Evolutionary conservation across 305 asterid genomes (phyloP), one percentile per base, ranked within the genome.

Genomic region (Ajuga reptans): DNA sequence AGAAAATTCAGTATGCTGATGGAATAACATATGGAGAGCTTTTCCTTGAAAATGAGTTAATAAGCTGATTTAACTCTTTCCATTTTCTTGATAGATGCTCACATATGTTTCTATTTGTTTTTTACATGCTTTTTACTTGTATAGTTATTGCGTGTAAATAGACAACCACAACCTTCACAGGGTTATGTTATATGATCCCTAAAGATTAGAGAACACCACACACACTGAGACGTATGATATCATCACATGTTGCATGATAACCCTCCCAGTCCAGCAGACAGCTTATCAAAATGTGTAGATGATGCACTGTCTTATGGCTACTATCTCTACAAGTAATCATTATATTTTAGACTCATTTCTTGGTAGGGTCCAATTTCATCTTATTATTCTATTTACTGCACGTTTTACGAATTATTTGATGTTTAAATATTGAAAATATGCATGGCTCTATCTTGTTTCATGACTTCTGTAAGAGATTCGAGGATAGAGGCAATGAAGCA

Each of bases 21-120:
- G 98, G 98, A 79, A 92, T 92, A 76, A 86, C 98, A 75, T 92
- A 92, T 71, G 97, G 97, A 69, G 98, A 92, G 79, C 91, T 92
- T 70, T 92, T 92, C 76, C 82, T 89, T 68, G 98, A 92, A 84
- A 92, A 92, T 64, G 98, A 92, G 98, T 92, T 82, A 82, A 80
- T 73, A 64, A 27, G 33, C 82, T 77, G 71, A 68, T 71, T 62
- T 60, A 12, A 39, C 18, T 39, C 18, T 65, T 66, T 55, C 12
- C 29, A 17, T 68, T 57, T 67, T 33, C 64, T 55, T 54, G 21
- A 67, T 50, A 49, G 62, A 10, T 77, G 66, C 36, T 72, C 6
- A 45, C 60, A 29, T 5, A 60, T 47, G 64, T 27, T 66, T 11
- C 39, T 54, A 54, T 59, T 55, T 53, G 53, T 54, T n/a, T n/a